Evolutionary conservation across 169 alveolate species (phyloP), one percentile per base, ranked within the genome.

Genomic region (Eimeria necatrix): DNA sequence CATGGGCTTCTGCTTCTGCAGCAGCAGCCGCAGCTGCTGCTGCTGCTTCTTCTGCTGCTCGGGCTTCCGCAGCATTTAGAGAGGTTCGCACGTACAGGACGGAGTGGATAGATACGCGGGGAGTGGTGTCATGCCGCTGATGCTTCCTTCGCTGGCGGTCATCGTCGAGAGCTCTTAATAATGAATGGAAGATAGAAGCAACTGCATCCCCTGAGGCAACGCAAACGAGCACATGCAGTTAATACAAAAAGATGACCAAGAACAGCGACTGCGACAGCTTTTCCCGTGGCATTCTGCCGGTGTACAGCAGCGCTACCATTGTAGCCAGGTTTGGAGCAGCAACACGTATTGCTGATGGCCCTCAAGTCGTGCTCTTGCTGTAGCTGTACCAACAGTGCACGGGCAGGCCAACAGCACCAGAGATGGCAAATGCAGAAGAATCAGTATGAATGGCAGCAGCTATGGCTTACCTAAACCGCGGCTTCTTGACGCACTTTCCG

Each of bases 1-100:
- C 85, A 22, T 70, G n/a, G 49, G 80, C 80, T 74, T 32, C 85
- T 32, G 59, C 59, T 6, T 74, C 85, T 48, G 85, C 85, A 32
- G 85, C 85, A 41, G 59, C 85, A 3, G 85, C 85, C 22, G 85
- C 85, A 46, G 85, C 85, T 26, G 85, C 85, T 41, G 85, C 85
- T 74, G 85, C 59, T 41, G 85, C 85, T 41, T 49, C 85, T 14
- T 0, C 60, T 32, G 6, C 85, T 46, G 85, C 85, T 41, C 59
- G 59, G 18, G 61, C 59, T 9, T 74, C 85, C 22, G 26, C 49
- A 12, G 85, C 16, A 1, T 74, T 51, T 32, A 6, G 32, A 46
- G 59, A 60, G 16, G 53, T 51, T 10, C 85, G 85, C 59, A 74
- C 59, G 60, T 74, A 74, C 53, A 74, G 60, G 59, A 74, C 59